Evolutionary conservation across 352 stramenopile species (phyloP).

Genomic region (Pythium graminicola): DNA sequence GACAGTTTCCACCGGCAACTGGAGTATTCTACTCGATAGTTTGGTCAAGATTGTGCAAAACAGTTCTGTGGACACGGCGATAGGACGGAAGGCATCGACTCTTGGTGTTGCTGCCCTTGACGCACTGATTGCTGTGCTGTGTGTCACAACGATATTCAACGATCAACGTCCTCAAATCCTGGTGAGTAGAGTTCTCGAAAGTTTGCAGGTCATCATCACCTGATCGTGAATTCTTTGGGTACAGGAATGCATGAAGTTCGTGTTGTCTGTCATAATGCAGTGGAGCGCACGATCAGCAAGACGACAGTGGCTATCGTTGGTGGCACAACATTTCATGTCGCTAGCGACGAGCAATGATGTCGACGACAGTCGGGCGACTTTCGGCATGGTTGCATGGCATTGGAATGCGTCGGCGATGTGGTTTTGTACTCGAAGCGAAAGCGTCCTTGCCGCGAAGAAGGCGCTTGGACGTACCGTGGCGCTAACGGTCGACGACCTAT

Average conservation of each 20-base stretch:
- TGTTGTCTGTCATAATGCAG: slow-evolving; percentile 4
- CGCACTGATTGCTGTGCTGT: slow-evolving; percentile 37
- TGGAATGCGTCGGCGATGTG: slow-evolving; percentile 42
- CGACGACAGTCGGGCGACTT: background rate
- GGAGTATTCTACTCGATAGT: background rate
- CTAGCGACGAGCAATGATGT: background rate
- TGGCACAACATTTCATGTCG: slow-evolving; percentile 3
- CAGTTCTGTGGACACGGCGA: slow-evolving; percentile 9
- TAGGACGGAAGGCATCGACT: slow-evolving; percentile 40
- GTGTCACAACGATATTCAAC: slow-evolving; percentile 14
- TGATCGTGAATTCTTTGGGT: background rate
- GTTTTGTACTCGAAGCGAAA: slow-evolving; percentile 41
- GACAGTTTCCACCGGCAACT: background rate
- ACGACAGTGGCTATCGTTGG: slow-evolving; percentile 11
- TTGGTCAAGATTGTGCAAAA: slow-evolving; percentile 3
- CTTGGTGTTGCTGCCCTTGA: slow-evolving; percentile 48
- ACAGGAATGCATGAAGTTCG: background rate
- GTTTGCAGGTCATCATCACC: background rate
- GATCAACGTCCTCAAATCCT: background rate
- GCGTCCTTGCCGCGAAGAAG: slow-evolving; percentile 24
- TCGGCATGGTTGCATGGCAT: slow-evolving; percentile 54
- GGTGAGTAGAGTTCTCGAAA: background rate
- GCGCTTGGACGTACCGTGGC: background rate
- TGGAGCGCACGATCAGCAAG: slow-evolving; percentile 8
- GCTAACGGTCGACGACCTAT: background rate